Conservation (phyloP, 2,329 filamentous ascomycete genomes). For the Penicillium polonicum region DNA sequence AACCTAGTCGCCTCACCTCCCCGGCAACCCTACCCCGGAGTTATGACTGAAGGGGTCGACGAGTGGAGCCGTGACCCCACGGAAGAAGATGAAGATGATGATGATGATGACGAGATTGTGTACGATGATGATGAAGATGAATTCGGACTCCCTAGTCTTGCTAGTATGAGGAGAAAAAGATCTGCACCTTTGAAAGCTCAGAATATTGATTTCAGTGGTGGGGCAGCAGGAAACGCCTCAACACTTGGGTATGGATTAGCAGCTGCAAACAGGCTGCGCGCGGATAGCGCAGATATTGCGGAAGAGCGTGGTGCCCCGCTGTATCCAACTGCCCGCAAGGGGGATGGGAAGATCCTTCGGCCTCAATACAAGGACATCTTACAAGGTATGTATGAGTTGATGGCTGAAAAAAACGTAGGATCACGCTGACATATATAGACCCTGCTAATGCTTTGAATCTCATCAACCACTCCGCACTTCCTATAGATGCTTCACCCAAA, state of each 20-base stretch:
- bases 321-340: constrained; percentile 86
- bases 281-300: constrained; percentile 90
- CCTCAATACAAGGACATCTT: constrained; percentile 98
- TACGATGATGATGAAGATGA: constrained; percentile 92
- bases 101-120: constrained; percentile 66
- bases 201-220: constrained; percentile 46
- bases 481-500: constrained; percentile 72
- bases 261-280: constrained; percentile 60
- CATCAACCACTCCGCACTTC: constrained; percentile 78
- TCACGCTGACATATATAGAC: constrained; percentile 40
- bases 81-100: constrained; percentile 64
- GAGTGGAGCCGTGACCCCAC: constrained; percentile 63
- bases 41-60: constrained; percentile 76
- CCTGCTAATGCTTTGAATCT: constrained; percentile 94
- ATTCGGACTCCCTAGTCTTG: constrained; percentile 88
- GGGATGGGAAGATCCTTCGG: constrained; percentile 89
- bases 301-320: constrained; percentile 79
- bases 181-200: constrained; percentile 38
- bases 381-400: constrained; percentile 51
- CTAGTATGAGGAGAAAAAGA: constrained; percentile 78
- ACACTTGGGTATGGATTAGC: constrained; percentile 34
- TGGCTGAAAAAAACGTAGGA: background rate
- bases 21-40: constrained; percentile 73
- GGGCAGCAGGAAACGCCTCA: constrained; percentile 21
- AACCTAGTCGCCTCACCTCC: constrained; percentile 50